phyloP scores from a whole-genome alignment of 495 filamentous ascomycete species.

The Aspergillus conjunctus region DNA sequence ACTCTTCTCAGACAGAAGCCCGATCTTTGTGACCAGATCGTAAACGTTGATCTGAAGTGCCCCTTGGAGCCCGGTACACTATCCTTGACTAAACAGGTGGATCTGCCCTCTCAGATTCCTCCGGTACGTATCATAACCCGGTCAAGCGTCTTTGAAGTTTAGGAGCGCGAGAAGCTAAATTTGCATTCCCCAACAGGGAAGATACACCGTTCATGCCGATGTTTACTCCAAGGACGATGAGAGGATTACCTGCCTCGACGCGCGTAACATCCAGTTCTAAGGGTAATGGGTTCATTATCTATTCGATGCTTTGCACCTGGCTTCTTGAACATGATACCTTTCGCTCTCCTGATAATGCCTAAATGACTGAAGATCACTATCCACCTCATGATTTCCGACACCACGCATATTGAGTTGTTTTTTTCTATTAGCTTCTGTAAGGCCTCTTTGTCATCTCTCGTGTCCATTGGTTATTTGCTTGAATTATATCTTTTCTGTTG shows the following conservation, averaged over 20 bases:
- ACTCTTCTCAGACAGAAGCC: slow-evolving; percentile 75
- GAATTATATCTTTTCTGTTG: not conserved
- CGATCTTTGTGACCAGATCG: slow-evolving; percentile 85
- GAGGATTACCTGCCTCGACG: slow-evolving; percentile 81
- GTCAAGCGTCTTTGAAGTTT: not conserved
- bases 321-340: slow-evolving; percentile 1
- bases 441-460: not conserved
- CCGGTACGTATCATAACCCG: slow-evolving; percentile 60
- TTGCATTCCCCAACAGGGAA: slow-evolving; percentile 60
- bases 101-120: slow-evolving; percentile 85
- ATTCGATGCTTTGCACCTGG: not conserved
- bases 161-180: slow-evolving; percentile 16
- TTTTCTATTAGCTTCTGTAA: not conserved
- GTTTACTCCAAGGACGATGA: slow-evolving; percentile 68
- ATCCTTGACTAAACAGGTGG: slow-evolving; percentile 73
- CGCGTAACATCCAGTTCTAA: slow-evolving; percentile 47
- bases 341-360: slow-evolving; percentile 8
- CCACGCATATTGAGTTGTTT: not conserved
- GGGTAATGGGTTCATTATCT: slow-evolving; percentile 15
- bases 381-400: slow-evolving; percentile 6
- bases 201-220: slow-evolving; percentile 85
- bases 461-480: not conserved
- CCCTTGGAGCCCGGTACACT: slow-evolving; percentile 78
- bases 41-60: slow-evolving; percentile 85
- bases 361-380: not conserved